These are phyloP conservation scores for Alternaria brassicicola DNA, from an alignment of 2,329 filamentous ascomycete genomes.

Conservation along the genomic window DNA sequence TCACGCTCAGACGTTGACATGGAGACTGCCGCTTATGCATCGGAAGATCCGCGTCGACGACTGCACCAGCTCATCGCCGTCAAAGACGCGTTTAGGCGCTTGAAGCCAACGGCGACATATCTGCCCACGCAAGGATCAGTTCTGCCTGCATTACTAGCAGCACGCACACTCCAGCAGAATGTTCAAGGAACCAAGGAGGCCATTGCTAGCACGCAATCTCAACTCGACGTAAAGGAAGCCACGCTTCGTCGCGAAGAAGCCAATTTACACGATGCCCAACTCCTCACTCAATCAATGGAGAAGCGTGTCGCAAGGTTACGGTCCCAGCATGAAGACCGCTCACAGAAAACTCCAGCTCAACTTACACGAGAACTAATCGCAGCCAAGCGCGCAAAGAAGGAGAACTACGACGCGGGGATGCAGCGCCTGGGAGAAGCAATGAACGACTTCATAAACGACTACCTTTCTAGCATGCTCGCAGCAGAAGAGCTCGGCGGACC, in stretches of 20 bases:
- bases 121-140: constrained; percentile 71
- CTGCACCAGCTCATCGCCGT: constrained; percentile 59
- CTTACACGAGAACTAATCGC: constrained; percentile 67
- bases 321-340: constrained; percentile 62
- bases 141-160: constrained; percentile 72
- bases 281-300: constrained; percentile 57
- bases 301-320: constrained; percentile 66
- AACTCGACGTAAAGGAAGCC: constrained; percentile 48
- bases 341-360: constrained; percentile 65
- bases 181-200: constrained; percentile 68
- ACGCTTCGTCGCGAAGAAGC: constrained; percentile 54
- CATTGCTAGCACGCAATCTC: constrained; percentile 54
- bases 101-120: constrained; percentile 67
- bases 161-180: constrained; percentile 69
- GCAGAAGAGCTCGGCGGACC: constrained; percentile 84
- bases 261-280: constrained; percentile 55
- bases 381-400: constrained; percentile 65
- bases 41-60: constrained; percentile 42
- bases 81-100: constrained; percentile 68
- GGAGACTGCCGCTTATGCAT: constrained; percentile 40
- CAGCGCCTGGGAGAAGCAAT: constrained; percentile 67
- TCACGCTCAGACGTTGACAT: constrained; percentile 34
- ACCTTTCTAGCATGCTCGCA: constrained; percentile 76
- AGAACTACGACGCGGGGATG: constrained; percentile 66
- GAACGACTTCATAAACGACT: constrained; percentile 71